These are phyloP conservation scores for Magnolia sinica DNA, from an alignment of 164 flowering plant species.

Conservation along the genomic window DNA sequence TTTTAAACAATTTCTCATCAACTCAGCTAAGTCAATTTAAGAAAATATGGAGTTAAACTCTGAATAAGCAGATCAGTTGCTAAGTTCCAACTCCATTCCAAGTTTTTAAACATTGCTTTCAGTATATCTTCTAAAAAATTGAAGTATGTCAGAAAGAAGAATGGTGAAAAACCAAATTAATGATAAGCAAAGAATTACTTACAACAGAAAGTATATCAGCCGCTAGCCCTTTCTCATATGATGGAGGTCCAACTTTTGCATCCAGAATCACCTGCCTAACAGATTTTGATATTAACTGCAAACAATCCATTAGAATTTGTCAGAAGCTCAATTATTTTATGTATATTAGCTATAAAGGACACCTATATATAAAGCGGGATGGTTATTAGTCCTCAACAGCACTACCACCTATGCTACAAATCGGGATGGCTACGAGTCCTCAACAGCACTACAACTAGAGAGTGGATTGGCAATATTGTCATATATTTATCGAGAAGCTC, in stretches of 20 bases:
- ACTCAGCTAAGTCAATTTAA: too few relatives aligned
- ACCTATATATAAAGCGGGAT: background rate
- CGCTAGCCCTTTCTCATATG: conserved; percentile 80
- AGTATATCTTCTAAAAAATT: too few relatives aligned
- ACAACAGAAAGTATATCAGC: conserved; percentile 72
- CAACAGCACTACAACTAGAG: background rate
- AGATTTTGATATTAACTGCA: conserved; percentile 68
- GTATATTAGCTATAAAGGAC: background rate
- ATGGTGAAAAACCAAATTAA: background rate
- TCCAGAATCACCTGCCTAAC: conserved; percentile 81
- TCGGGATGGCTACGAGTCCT: background rate
- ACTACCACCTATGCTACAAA: background rate
- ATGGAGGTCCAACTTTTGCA: conserved; percentile 95
- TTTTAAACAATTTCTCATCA: too few relatives aligned
- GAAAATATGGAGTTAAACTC: too few relatives aligned
- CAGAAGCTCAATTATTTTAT: background rate
- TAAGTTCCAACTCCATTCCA: too few relatives aligned
- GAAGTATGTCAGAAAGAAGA: background rate
- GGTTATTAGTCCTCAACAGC: background rate
- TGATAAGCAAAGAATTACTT: conserved; percentile 25
- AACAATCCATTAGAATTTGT: background rate
- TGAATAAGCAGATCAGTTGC: too few relatives aligned
- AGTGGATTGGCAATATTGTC: background rate
- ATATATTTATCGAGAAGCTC: background rate
- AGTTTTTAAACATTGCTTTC: too few relatives aligned